Percentiles rank a stretch among this genome's conserved stretches.
Conservation (phyloP, 345 rosid species). For the Brassica nigra region DNA sequence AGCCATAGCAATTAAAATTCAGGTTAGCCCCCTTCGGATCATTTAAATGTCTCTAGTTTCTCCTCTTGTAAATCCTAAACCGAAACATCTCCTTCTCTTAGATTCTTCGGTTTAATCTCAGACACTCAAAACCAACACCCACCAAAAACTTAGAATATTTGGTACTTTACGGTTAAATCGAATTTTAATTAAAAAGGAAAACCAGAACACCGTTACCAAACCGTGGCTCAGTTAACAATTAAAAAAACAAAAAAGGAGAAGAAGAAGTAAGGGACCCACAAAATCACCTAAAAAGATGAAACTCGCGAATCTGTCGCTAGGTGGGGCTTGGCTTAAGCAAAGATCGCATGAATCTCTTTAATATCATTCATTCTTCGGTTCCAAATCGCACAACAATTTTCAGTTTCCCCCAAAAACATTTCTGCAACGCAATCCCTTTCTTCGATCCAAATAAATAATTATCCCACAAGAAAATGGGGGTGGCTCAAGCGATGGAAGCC, state of each 20-base stretch:
- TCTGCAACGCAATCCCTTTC: not conserved
- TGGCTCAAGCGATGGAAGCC: constrained; percentile 65
- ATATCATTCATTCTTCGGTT: not conserved
- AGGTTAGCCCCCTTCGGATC: too few relatives aligned
- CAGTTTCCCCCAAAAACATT: not conserved
- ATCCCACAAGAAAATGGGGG: constrained; percentile 51
- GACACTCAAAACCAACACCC: too few relatives aligned
- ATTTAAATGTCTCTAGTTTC: too few relatives aligned
- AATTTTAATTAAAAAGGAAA: not conserved
- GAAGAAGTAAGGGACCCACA: constrained; percentile 22
- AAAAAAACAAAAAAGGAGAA: not conserved
- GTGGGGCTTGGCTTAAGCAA: constrained; percentile 17
- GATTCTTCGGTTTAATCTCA: too few relatives aligned
- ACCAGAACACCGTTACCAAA: not conserved
- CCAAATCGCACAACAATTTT: not conserved
- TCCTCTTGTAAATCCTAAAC: too few relatives aligned
- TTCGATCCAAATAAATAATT: constrained; percentile 16
- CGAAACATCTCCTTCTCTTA: too few relatives aligned
- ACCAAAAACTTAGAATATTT: too few relatives aligned
- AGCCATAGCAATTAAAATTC: too few relatives aligned
- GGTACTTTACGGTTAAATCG: not conserved
- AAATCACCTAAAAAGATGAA: constrained; percentile 31
- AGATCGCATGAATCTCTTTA: constrained; percentile 22
- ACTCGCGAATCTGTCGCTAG: constrained; percentile 12
- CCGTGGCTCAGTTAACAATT: not conserved